Percentiles rank a stretch among this genome's conserved stretches.
phyloP scores from a whole-genome alignment of 2,329 filamentous ascomycete species.

The Keithomyces neogunnii region DNA sequence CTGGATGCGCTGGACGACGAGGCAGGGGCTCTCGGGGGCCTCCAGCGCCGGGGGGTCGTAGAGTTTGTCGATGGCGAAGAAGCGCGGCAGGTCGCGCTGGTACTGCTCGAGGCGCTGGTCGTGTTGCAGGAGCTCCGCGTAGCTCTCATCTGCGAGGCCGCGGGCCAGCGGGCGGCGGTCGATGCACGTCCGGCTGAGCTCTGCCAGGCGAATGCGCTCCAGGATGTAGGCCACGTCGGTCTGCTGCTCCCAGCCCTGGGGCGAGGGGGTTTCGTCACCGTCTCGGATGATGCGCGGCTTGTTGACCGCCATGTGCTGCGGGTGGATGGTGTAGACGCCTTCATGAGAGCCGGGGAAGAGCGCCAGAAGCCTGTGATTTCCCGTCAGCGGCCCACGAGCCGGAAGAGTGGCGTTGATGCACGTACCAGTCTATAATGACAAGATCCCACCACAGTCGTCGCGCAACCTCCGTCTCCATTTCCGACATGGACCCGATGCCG shows the following conservation, averaged over 20 bases:
- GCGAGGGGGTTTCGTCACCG: neutral
- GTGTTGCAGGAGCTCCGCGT: slow-evolving; percentile 1
- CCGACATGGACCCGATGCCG: neutral
- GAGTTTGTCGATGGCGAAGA: neutral
- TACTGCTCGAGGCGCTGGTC: slow-evolving; percentile 1
- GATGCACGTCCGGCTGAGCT: slow-evolving; percentile 1
- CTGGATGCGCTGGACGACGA: slow-evolving; percentile 3
- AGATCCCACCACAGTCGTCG: slow-evolving; percentile 7
- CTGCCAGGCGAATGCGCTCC: slow-evolving; percentile 3
- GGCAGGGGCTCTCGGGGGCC: neutral
- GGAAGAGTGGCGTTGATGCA: neutral
- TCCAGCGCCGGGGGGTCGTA: neutral
- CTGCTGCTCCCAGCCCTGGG: neutral
- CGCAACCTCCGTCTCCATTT: slow-evolving; percentile 3
- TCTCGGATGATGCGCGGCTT: slow-evolving; percentile 1
- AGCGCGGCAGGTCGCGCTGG: slow-evolving; percentile 3
- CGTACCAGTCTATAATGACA: slow-evolving; percentile 4
- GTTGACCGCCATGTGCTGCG: slow-evolving; percentile 6
- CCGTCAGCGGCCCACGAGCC: no score
- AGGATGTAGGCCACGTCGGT: neutral
- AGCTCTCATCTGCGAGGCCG: neutral
- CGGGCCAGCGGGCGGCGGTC: slow-evolving; percentile 3
- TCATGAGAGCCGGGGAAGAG: slow-evolving; percentile 4
- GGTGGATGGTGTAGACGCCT: slow-evolving; percentile 5
- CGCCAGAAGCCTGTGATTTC: slow-evolving; percentile 1